phyloP scores from a whole-genome alignment of 805 yeast genomes.

The Candida maris region DNA sequence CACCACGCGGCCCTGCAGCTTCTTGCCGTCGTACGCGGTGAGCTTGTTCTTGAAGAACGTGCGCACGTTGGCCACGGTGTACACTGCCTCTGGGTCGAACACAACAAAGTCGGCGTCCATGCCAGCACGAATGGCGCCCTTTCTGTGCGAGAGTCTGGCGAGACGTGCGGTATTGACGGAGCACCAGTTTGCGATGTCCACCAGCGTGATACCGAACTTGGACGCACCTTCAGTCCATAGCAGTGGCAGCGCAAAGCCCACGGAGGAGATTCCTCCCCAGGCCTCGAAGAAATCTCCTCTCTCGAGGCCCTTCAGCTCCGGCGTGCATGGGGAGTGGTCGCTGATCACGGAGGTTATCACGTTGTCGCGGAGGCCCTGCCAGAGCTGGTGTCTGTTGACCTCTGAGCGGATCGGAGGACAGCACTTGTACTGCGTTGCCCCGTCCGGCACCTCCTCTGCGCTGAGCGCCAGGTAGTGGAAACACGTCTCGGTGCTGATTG shows the following conservation, averaged over 20 bases:
- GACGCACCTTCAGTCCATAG: constrained; percentile 70
- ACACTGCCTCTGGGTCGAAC: constrained; percentile 61
- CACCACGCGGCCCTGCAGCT: constrained; percentile 66
- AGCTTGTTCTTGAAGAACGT: constrained; percentile 80
- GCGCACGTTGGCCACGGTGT: constrained; percentile 48
- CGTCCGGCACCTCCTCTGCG: constrained; percentile 74
- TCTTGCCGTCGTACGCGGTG: constrained; percentile 78
- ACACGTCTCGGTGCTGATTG: constrained; percentile 87
- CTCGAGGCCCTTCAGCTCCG: constrained; percentile 76
- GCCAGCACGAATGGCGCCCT: constrained; percentile 73
- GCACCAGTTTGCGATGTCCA: constrained; percentile 77
- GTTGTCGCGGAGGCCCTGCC: constrained; percentile 70
- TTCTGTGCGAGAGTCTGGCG: constrained; percentile 67
- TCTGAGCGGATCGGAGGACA: constrained; percentile 91
- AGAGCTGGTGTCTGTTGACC: constrained; percentile 63
- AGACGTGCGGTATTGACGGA: constrained; percentile 80
- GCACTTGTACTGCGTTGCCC: constrained; percentile 83
- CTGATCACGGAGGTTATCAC: constrained; percentile 83
- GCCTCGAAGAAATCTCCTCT: constrained; percentile 87
- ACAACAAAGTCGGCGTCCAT: constrained; percentile 86
- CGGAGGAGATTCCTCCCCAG: constrained; percentile 96
- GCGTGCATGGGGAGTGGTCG: constrained; percentile 96
- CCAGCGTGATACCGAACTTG: constrained; percentile 29
- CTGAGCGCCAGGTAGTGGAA: constrained; percentile 81
- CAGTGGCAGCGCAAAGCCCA: constrained; percentile 84